Percentiles rank a stretch among this genome's conserved stretches.
Conservation (phyloP, 805 yeast species). For the Ogataea pini region DNA sequence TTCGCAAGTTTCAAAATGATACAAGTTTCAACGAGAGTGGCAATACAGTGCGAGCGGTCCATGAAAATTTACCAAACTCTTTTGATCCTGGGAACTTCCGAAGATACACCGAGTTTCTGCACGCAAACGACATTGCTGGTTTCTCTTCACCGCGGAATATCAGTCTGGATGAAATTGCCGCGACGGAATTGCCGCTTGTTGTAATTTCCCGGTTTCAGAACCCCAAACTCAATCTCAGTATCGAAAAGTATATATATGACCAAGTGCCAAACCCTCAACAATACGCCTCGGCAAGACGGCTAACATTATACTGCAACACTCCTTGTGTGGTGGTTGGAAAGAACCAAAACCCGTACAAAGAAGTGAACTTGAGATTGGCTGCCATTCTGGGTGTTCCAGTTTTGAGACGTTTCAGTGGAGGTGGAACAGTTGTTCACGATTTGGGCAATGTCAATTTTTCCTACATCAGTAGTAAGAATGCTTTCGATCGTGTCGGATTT, state of each 20-base stretch:
- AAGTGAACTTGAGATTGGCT: slow-evolving; percentile 63
- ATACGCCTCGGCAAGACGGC: slow-evolving; percentile 44
- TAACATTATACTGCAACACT: slow-evolving; percentile 72
- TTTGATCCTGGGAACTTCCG: slow-evolving; percentile 6
- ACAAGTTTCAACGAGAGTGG: slow-evolving; percentile 4
- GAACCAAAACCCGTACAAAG: slow-evolving; percentile 94
- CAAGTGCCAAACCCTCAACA: slow-evolving; percentile 50
- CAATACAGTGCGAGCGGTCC: background rate
- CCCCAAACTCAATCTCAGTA: slow-evolving; percentile 76
- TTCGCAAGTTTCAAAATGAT: slow-evolving; percentile 15
- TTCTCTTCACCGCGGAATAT: slow-evolving; percentile 12
- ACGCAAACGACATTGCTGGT: slow-evolving; percentile 16
- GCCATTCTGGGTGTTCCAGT: slow-evolving; percentile 57
- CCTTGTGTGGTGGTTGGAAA: slow-evolving; percentile 95
- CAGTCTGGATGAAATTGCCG: slow-evolving; percentile 17
- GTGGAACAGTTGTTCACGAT: slow-evolving; percentile 97
- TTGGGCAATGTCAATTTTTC: slow-evolving; percentile 85
- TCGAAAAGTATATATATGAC: slow-evolving; percentile 77
- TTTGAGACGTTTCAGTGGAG: slow-evolving; percentile 83
- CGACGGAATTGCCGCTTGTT: slow-evolving; percentile 44
- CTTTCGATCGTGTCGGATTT: slow-evolving; percentile 62
- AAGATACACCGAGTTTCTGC: slow-evolving; percentile 13
- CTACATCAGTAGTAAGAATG: slow-evolving; percentile 60
- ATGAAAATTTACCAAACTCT: background rate
- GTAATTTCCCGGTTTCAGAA: slow-evolving; percentile 58